Evolutionary conservation across 352 stramenopile species (phyloP), one percentile per base, ranked within the genome.

Genomic region (Phytophthora megakarya): DNA sequence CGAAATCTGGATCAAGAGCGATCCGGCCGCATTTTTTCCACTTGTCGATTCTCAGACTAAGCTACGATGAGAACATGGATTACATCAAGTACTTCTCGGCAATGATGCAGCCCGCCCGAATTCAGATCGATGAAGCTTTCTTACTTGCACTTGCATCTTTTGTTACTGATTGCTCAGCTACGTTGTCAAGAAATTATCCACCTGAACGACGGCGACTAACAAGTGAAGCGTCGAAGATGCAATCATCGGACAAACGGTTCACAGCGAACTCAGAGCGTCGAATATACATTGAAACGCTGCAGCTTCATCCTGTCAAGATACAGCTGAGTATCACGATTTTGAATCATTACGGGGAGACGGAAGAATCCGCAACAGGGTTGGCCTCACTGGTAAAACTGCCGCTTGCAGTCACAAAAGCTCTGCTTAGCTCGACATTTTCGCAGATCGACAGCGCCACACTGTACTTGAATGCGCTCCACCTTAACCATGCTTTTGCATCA

Each of bases 61-160:
- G 78, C 51, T 94, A 94, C 32, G 84, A 87, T 12, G 81, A 88
- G 13, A 86, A 90, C 28, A 87, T 95, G 33, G 86, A 96, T 58
- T 96, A 94, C 45, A 88, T 95, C 59, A 93, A 94, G 57, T 95
- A 95, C 42, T 75, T 95, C 15, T 93, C 87, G 1, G 78, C 80
- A 1, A 92, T 95, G 80, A 65, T 95, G 53, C 87, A 92, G 42
- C 87, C 87, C 2, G 60, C 57, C 11, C 54, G 68, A 38, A 49
- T 80, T 23, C 65, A 75, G 40, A 75, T 75, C 23, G 63, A 72
- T 39, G 64, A 81, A 43, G 50, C 63, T 18, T 76, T 75, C 39
- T 61, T 75, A 12, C 30, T 75, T 19, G 55, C 61, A 8, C 40
- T 75, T 37, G 67, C 67, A 45, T 49, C 49, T 5, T 75, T 72